phyloP scores from a whole-genome alignment of 2,329 filamentous ascomycete genomes.

The Beauveria varroae region DNA sequence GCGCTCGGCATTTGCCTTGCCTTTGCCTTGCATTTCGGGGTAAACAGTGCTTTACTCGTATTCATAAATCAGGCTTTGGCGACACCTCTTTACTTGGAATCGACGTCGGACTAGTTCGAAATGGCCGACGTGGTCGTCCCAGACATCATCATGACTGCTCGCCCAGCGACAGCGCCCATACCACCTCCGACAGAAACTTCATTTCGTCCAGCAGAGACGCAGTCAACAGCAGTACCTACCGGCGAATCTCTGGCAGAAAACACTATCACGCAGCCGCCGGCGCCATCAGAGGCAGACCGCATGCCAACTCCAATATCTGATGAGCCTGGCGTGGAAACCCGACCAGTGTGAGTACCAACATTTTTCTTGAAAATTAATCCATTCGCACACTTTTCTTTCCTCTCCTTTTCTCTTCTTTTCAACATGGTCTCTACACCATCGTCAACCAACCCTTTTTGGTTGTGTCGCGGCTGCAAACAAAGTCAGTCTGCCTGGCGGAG shows the following conservation, averaged over 20 bases:
- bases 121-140: not conserved
- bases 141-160: not conserved
- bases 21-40: not conserved
- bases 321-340: not conserved
- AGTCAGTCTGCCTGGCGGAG: not conserved
- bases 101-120: not conserved
- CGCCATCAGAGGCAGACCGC: not conserved
- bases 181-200: not conserved
- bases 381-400: not conserved
- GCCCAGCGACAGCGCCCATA: not conserved
- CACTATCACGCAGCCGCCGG: not conserved
- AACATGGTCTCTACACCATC: too few species aligned
- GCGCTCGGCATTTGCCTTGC: not conserved
- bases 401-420: not conserved
- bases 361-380: not conserved
- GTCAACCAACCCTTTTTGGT: too few species aligned
- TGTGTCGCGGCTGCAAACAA: not conserved
- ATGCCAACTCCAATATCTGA: conserved; percentile 4
- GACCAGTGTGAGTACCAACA: not conserved
- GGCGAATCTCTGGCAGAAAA: not conserved
- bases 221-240: not conserved
- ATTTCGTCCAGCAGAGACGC: not conserved
- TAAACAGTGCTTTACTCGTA: not conserved
- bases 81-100: not conserved
- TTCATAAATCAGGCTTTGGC: not conserved